Evolutionary conservation across 257 asterid species (phyloP), one percentile per base, ranked within the genome.

Genomic region (Penstemon davidsonii): DNA sequence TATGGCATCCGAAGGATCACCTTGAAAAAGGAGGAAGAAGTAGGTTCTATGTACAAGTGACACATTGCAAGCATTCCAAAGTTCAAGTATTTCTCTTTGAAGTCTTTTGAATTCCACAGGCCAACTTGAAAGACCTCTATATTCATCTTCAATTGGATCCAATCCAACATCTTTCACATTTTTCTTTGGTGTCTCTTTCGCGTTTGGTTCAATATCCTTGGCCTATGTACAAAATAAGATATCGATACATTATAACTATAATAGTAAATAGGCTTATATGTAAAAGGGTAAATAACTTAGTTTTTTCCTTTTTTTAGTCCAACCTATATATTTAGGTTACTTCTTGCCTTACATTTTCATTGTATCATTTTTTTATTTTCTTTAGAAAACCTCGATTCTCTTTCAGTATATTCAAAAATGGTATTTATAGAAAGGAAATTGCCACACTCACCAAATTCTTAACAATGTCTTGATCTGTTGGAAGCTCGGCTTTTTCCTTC

Each of bases 11-110:
- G 88, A 75, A 1, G 95, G 86, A 72, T 94, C 99, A 3, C 99
- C 96, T 81, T 76, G 95, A 75, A 94, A 94, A 25, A 94, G 86
- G 68, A 86, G 83, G 87, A 73, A 86, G 81, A 94, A 91, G 72
- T 88, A 94, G 62, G 96, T 84, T 68, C 99, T 76, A 71, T 88
- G 98, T n/a, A 83, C 90, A 9, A 94, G 77, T 1, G 97, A 91
- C 37, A 88, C 88, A 49, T 86, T 74, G 83, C 97, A 94, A 59
- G 73, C 84, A 44, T 87, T 80, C 98, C 99, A 94, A 63, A 87
- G 97, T 67, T 87, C 84, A 12, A 94, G 70, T 62, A 94, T 94
- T 71, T 91, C 93, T 67, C 57, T 79, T 76, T 83, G 96, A 36
- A 87, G 88, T 62, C 83, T 87, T 75, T 73, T 86, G 87, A 94